Percentiles rank a stretch among this genome's conserved stretches.
These are phyloP conservation scores for Zygnema circumcarinatum DNA, from an alignment of 139 green algal species.

Conservation along the genomic window DNA sequence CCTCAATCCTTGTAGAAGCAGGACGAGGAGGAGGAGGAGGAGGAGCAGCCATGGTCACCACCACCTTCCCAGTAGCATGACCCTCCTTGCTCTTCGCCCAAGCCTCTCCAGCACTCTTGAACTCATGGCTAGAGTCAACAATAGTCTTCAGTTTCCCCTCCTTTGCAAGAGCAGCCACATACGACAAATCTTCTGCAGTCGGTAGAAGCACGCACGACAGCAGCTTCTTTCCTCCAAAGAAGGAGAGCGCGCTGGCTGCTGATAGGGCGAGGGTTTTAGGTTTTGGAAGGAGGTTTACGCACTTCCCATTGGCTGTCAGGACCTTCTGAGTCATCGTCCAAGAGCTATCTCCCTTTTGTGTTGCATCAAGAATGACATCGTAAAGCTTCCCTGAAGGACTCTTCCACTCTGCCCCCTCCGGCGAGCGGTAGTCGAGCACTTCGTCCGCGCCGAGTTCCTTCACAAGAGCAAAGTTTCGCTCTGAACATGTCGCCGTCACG, in stretches of 20 bases:
- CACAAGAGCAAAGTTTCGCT: constrained; percentile 8
- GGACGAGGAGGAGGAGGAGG: no score
- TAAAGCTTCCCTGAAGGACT: not conserved
- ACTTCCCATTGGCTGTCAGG: not conserved
- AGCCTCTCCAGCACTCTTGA: not conserved
- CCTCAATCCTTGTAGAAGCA: no score
- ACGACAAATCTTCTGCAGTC: not conserved
- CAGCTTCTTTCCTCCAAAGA: no score
- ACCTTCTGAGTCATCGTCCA: not conserved
- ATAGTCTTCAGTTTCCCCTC: not conserved
- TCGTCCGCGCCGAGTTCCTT: constrained; percentile 23
- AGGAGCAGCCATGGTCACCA: not conserved
- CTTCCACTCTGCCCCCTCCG: not conserved
- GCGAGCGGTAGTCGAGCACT: constrained; percentile 5
- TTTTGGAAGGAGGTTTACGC: no score
- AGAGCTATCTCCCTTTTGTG: not conserved
- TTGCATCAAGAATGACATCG: not conserved
- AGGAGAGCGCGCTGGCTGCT: no score
- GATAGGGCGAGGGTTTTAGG: no score
- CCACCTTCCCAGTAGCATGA: not conserved
- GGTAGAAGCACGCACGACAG: no score
- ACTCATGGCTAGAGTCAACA: not conserved
- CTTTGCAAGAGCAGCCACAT: not conserved
- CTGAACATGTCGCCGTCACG: constrained; percentile 6
- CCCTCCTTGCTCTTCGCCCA: constrained; percentile 27